Conservation (phyloP, 192 early-diverging fungal species). For the Linderina pennispora region DNA sequence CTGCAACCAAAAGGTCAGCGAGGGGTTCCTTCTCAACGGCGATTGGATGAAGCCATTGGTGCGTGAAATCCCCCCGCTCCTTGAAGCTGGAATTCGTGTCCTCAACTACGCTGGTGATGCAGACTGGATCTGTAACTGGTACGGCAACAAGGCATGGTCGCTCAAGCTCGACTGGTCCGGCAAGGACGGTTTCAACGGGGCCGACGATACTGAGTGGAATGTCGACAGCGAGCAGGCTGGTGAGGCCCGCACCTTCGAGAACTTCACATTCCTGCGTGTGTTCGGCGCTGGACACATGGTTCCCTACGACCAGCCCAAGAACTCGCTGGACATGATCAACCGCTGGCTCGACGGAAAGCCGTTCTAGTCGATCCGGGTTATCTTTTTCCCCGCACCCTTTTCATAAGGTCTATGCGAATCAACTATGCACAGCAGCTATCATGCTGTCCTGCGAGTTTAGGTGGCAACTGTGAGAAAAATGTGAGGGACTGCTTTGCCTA, state of each 20-base stretch:
- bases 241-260: constrained; percentile 57
- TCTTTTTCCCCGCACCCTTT: too few relatives aligned
- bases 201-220: constrained; percentile 67
- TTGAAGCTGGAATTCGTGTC: constrained; percentile 69
- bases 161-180: constrained; percentile 78
- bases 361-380: too few relatives aligned
- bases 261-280: constrained; percentile 73
- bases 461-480: too few relatives aligned
- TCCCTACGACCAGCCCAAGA: constrained; percentile 81
- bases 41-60: constrained; percentile 78
- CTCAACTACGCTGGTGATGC: constrained; percentile 86
- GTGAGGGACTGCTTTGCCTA: too few relatives aligned
- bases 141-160: constrained; percentile 77
- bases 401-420: too few relatives aligned
- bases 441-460: too few relatives aligned
- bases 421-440: too few relatives aligned
- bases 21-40: constrained; percentile 71
- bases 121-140: constrained; percentile 84
- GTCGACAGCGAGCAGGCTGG: constrained; percentile 47
- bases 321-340: constrained; percentile 74
- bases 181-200: constrained; percentile 58
- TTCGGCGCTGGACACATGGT: constrained; percentile 85
- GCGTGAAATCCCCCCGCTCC: constrained; percentile 50
- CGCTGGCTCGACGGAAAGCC: constrained; percentile 74
- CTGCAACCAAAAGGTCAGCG: constrained; percentile 75